These are phyloP conservation scores for Spergularia azorica DNA, from an alignment of 179 eudicot genomes.

Conservation along the genomic window DNA sequence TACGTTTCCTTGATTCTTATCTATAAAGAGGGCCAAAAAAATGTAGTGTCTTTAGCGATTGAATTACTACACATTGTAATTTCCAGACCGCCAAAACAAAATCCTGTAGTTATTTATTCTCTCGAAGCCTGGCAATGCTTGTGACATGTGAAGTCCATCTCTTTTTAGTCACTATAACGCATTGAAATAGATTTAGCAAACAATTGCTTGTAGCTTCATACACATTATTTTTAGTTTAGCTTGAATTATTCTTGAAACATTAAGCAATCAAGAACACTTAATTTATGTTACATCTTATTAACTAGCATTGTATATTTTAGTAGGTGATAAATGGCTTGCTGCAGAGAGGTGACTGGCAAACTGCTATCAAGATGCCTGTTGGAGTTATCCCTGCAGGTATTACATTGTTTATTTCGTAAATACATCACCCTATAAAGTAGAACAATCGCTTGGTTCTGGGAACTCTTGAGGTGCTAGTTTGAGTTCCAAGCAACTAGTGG, in stretches of 20 bases:
- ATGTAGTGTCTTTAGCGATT: not conserved
- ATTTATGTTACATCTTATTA: constrained; percentile 20
- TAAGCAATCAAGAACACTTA: not conserved
- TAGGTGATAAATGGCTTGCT: constrained; percentile 96
- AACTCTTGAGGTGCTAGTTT: not conserved
- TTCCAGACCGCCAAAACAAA: not conserved
- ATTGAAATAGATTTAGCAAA: not conserved
- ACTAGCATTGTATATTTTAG: constrained; percentile 45
- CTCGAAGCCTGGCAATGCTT: not conserved
- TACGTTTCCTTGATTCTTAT: not conserved
- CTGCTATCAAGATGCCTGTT: constrained; percentile 81
- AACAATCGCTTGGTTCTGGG: not conserved
- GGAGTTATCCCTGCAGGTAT: constrained; percentile 95
- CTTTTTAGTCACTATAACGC: not conserved
- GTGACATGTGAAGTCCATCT: not conserved
- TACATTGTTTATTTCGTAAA: not conserved
- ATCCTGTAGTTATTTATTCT: not conserved
- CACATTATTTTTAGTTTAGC: not conserved
- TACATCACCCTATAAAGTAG: not conserved
- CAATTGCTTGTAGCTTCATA: not conserved
- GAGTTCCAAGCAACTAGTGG: not conserved
- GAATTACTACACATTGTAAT: not conserved
- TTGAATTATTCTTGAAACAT: not conserved
- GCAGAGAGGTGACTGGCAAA: constrained; percentile 78
- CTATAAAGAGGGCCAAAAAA: not conserved